Evolutionary conservation across 129 eudicot genomes (phyloP).

Genomic region (Arctium lappa): DNA sequence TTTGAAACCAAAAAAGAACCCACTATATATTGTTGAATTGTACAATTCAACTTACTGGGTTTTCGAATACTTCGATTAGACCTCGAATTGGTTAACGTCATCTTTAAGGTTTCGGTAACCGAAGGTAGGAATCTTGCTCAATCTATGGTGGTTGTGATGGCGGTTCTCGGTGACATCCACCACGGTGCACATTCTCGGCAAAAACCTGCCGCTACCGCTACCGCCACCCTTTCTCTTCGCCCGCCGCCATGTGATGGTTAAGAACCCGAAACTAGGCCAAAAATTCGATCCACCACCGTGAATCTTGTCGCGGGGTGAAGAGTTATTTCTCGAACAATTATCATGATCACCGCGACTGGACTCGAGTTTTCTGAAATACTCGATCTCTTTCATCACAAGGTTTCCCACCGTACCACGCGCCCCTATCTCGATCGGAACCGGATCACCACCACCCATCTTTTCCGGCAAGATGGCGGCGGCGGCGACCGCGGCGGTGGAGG

Average conservation of each 20-base stretch:
- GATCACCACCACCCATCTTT: conserved; percentile 41
- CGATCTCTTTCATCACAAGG: conserved; percentile 85
- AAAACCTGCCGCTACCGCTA: conserved; percentile 31
- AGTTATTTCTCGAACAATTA: conserved; percentile 21
- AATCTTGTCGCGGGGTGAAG: conserved; percentile 17
- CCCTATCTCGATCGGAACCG: conserved; percentile 68
- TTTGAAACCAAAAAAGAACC: conserved; percentile 10
- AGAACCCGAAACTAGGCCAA: conserved; percentile 49
- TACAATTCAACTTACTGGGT: neutral
- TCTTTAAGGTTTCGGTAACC: conserved; percentile 66
- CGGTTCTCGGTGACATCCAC: conserved; percentile 55
- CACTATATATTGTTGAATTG: neutral
- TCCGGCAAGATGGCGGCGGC: conserved; percentile 24
- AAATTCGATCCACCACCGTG: conserved; percentile 23
- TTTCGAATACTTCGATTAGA: conserved; percentile 2
- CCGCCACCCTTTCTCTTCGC: conserved; percentile 55
- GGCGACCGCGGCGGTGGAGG: neutral
- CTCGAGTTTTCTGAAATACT: conserved; percentile 57
- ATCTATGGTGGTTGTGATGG: conserved; percentile 30
- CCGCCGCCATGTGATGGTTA: conserved; percentile 43
- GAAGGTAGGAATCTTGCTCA: conserved; percentile 43
- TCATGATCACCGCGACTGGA: conserved; percentile 26
- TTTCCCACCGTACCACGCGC: conserved; percentile 87
- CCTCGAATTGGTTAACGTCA: conserved; percentile 40
- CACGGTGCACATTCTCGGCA: conserved; percentile 59